Evolutionary conservation across 192 early-diverging fungal species (phyloP).

Genomic region (Entomortierella chlamydospora): DNA sequence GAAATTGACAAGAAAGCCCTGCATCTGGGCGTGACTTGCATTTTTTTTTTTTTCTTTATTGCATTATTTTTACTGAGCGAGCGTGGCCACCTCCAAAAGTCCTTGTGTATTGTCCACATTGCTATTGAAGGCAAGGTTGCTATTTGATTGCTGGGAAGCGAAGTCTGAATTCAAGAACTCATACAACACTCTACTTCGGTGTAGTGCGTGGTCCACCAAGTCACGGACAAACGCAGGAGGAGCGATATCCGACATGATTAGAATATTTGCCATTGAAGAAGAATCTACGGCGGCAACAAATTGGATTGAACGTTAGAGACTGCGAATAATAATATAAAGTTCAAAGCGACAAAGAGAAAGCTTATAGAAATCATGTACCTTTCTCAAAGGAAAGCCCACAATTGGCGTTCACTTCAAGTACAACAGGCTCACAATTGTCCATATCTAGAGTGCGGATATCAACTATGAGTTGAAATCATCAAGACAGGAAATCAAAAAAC

Average conservation of each 20-base stretch:
- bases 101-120: no score
- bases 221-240: constrained; percentile 37
- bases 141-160: no score
- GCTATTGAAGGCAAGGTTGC: no score
- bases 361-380: neutral
- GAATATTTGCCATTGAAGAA: constrained; percentile 53
- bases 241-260: constrained; percentile 27
- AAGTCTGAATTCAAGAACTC: neutral
- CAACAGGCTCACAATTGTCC: constrained; percentile 52
- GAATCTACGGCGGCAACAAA: constrained; percentile 24
- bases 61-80: no score
- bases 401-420: constrained; percentile 64
- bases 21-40: no score
- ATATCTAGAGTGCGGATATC: constrained; percentile 58
- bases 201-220: constrained; percentile 40
- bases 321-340: no score
- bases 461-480: constrained; percentile 31
- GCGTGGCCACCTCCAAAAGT: no score
- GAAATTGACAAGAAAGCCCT: no score
- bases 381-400: constrained; percentile 61
- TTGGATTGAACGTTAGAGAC: no score
- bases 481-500: no score
- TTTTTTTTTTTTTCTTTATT: no score
- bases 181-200: constrained; percentile 18
- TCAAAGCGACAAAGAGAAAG: neutral